A percentile compares a stretch with the other conserved stretches of the same genome.
phyloP scores from a whole-genome alignment of 768 basidiomycete genomes.

The Calocybe cyanea region DNA sequence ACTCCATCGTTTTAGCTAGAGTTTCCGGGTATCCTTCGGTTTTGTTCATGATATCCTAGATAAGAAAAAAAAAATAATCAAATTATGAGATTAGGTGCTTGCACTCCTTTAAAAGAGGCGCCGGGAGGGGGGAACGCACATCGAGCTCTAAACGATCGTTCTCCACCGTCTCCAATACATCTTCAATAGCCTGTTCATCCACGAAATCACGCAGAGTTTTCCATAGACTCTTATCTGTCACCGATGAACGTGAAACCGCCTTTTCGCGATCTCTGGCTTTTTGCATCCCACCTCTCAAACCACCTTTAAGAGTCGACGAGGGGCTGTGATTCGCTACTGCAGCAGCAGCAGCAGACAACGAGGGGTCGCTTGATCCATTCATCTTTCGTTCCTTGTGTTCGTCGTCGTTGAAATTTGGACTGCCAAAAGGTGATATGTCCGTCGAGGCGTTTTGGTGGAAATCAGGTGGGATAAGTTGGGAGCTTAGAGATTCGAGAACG shows the following conservation, averaged over 20 bases:
- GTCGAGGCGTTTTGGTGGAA: conserved; percentile 60
- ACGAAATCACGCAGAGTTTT: conserved; percentile 85
- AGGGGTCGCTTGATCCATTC: conserved; percentile 13
- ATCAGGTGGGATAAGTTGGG: conserved; percentile 72
- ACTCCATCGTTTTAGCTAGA: conserved; percentile 48
- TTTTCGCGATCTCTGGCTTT: conserved; percentile 14
- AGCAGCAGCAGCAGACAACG: conserved; percentile 9
- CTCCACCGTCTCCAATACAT: conserved; percentile 70
- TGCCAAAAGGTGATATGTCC: conserved; percentile 77
- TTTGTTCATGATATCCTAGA: conserved; percentile 55
- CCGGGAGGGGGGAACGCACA: no score
- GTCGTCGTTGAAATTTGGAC: conserved; percentile 55
- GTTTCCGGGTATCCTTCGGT: conserved; percentile 70
- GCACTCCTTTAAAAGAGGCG: no score
- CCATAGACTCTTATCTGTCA: conserved; percentile 57
- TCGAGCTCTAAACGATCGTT: conserved; percentile 64
- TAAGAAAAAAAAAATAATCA: conserved; percentile 2
- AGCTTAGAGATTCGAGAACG: conserved; percentile 68
- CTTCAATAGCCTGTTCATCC: conserved; percentile 78
- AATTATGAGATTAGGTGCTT: no score
- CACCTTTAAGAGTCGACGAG: conserved; percentile 34
- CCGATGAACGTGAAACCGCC: conserved; percentile 20
- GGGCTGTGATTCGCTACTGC: conserved; percentile 31
- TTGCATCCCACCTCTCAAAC: conserved; percentile 14
- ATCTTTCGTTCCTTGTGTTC: conserved; percentile 13